phyloP scores from a whole-genome alignment of 225 moss, liverwort and hornwort species.

The Antitrichia curtipendula region DNA sequence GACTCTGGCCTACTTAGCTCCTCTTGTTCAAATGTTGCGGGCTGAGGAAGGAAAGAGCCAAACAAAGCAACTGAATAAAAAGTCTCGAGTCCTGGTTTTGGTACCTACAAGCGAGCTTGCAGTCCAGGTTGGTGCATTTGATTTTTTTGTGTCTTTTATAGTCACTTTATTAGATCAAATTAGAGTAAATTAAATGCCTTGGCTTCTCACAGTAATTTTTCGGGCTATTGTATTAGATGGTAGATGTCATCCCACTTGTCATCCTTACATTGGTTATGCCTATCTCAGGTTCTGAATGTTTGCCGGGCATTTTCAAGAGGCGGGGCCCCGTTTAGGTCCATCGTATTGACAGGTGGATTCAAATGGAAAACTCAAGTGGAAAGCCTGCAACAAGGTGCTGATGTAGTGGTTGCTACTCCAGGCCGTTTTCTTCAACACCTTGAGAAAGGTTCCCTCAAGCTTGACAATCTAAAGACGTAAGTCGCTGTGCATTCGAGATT shows the following conservation, averaged over 20 bases:
- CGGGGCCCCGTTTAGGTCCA: slow-evolving; percentile 76
- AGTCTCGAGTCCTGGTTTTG: slow-evolving; percentile 75
- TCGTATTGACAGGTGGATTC: slow-evolving; percentile 88
- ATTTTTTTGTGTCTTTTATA: neutral
- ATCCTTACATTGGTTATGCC: neutral
- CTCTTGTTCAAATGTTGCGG: slow-evolving; percentile 65
- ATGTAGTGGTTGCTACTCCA: slow-evolving; percentile 87
- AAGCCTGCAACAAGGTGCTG: slow-evolving; percentile 74
- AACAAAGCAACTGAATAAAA: slow-evolving; percentile 52
- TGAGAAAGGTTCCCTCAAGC: slow-evolving; percentile 67
- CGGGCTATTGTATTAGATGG: neutral
- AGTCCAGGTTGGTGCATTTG: slow-evolving; percentile 49
- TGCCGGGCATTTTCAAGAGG: slow-evolving; percentile 76
- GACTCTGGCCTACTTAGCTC: slow-evolving; percentile 88
- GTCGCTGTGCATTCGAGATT: neutral
- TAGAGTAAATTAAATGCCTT: neutral
- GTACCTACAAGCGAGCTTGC: slow-evolving; percentile 98
- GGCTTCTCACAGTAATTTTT: neutral
- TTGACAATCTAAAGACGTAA: slow-evolving; percentile 70
- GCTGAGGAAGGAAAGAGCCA: slow-evolving; percentile 53
- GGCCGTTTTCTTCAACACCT: slow-evolving; percentile 94
- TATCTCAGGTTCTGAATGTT: slow-evolving; percentile 64
- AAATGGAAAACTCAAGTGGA: slow-evolving; percentile 99
- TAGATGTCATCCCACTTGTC: neutral
- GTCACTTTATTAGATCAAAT: neutral